Base-by-base conservation (phyloP, 495 filamentous ascomycete genomes). In the Penicillium waksmanii region DNA sequence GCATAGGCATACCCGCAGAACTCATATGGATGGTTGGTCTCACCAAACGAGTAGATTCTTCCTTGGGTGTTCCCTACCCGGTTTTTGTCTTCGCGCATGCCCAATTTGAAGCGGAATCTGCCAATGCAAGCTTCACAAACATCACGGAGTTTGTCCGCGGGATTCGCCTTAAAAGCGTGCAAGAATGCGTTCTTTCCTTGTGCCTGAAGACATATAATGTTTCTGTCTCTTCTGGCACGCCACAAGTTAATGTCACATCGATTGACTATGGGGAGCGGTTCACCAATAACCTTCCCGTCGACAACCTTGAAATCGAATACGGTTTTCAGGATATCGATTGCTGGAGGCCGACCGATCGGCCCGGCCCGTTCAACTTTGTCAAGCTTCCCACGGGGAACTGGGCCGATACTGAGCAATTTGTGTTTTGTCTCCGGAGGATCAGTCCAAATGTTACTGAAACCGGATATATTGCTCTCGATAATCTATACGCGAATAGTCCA, bases 131-230 rank as follows among this genome's bases (percentile, higher is more conserved):
- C 27, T 3, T 52, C 27, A 52, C 23, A 6, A 52, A 52, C 27
- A 31, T 52, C 27, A 52, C 50, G 4, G 15, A 34, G 25, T 34
- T 52, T 2, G 27, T 52, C 3, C 50, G 31, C 13, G 17, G 7
- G 0, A 4, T 57, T 6, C 19, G 43, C 18, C 18, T 50, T 34
- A 17, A 17, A 3, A 49, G 25, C 10, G 44, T 38, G 0, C 44
- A 46, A 12, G 25, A 38, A 50, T 57, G 55, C 44, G 44, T n/a
- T 21, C 34, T 57, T 18, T 49, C 55, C 25, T 12, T 40, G 1
- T 57, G 55, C 15, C 13, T 36, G 44, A 46, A 42, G 25, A 57
- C 55, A 5, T 57, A 57, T 47, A 50, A 50, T 51, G 55, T 57
- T 36, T 49, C 55, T 34, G 55, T 57, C n/a, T 13, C 11, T 21